Evolutionary conservation across 1,139 yeast genomes (phyloP), one percentile per base, ranked within the genome.

Genomic region (Pichia sp.): DNA sequence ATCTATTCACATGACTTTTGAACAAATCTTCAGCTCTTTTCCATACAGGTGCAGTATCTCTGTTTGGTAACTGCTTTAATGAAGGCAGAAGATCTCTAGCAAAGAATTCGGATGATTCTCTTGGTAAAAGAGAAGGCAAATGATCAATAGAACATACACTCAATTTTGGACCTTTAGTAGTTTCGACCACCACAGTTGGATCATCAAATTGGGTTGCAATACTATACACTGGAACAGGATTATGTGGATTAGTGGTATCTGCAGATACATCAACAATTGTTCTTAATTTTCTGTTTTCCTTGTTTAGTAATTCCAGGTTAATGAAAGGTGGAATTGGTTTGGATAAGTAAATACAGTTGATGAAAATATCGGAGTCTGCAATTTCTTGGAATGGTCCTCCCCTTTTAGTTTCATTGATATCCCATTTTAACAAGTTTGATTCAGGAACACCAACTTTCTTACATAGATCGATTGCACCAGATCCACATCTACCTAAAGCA

Each of bases 381-480:
- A 91, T 91, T 68, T 93, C 97, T 63, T 75, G 66, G 74, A 91
- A 91, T 50, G 98, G 98, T 39, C 98, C 99, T 49, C 98, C 98
- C 67, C 76, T 80, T 51, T 93, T 81, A 42, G 99, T 93, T 71
- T 91, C 98, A 48, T 83, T 77, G 76, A 91, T 85, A 66, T 93
- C 99, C 99, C 98, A 91, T 70, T 85, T 84, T 56, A 74, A 63
- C 47, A 91, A 77, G 63, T 84, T 81, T 44, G 69, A 76, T 35
- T 85, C 95, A 42, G 97, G 96, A 45, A 91, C 68, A 46, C 99
- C 99, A 42, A 74, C 81, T 68, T 83, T 83, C 53, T 71, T 73
- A 66, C 86, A 76, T 46, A 88, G 71, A 53, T 84, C 93, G 52
- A 85, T 69, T 28, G 99, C 97, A 60, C 99, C 99, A n/a, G 94